A percentile compares a stretch with the other conserved stretches of the same genome.
phyloP scores from a whole-genome alignment of 495 filamentous ascomycete genomes.

The Schizothecium vesticola region DNA sequence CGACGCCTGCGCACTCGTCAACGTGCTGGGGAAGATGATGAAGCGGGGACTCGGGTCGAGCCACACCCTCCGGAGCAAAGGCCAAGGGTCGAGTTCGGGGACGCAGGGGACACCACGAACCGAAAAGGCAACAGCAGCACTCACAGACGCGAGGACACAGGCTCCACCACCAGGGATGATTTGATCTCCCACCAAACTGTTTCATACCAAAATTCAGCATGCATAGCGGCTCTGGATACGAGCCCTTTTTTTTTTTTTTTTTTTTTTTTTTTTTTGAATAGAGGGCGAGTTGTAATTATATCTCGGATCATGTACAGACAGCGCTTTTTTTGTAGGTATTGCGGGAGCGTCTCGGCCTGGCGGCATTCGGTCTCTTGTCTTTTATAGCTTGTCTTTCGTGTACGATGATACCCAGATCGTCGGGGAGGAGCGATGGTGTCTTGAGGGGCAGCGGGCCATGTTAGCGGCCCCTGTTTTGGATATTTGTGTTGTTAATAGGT shows the following conservation, averaged over 20 bases:
- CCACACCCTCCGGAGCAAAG: constrained; percentile 25
- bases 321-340: neutral
- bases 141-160: neutral
- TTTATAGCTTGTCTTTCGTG: constrained; percentile 4
- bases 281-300: constrained; percentile 5
- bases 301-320: neutral
- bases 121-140: neutral
- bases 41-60: constrained; percentile 53
- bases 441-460: neutral
- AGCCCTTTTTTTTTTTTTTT: constrained; percentile 1
- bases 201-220: neutral
- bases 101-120: constrained; percentile 25
- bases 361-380: neutral
- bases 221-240: constrained; percentile 11
- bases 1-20: constrained; percentile 70
- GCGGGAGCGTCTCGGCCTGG: neutral
- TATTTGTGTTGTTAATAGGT: neutral
- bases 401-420: constrained; percentile 23
- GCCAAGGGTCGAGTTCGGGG: constrained; percentile 21
- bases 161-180: constrained; percentile 29
- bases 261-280: neutral
- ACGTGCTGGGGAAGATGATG: constrained; percentile 70
- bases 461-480: neutral
- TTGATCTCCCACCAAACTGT: constrained; percentile 5
- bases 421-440: constrained; percentile 22